These are phyloP conservation scores for Turritis glabra DNA, from an alignment of 345 rosid species.

Conservation along the genomic window DNA sequence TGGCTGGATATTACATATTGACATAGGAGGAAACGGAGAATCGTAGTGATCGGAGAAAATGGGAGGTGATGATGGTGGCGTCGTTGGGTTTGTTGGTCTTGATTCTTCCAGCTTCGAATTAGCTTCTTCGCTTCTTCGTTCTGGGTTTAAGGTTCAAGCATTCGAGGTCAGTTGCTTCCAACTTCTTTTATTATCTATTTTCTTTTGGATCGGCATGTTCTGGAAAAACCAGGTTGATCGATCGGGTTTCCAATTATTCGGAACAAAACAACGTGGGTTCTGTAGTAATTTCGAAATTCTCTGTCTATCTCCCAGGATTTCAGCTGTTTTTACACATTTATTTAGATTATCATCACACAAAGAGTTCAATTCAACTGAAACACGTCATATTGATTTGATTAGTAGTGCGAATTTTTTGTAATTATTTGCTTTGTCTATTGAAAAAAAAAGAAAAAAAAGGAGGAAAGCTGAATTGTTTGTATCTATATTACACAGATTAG, in stretches of 20 bases:
- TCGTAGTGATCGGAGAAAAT: conserved; percentile 22
- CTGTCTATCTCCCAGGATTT: background rate
- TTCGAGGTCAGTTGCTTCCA: conserved; percentile 52
- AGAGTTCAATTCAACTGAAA: background rate
- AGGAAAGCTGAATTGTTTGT: background rate
- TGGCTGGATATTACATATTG: background rate
- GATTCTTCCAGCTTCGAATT: conserved; percentile 66
- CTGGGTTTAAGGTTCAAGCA: conserved; percentile 71
- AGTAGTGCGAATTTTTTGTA: background rate
- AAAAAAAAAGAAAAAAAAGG: background rate
- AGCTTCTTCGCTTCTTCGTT: conserved; percentile 67
- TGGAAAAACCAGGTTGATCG: background rate
- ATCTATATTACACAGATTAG: conserved; percentile 45
- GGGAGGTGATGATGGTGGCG: conserved; percentile 31
- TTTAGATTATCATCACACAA: background rate
- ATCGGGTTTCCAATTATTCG: background rate
- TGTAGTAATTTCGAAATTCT: background rate
- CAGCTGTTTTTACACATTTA: conserved; percentile 15
- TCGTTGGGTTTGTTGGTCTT: conserved; percentile 74
- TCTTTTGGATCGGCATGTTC: background rate
- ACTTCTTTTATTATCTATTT: background rate
- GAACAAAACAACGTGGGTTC: background rate
- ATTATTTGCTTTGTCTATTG: background rate
- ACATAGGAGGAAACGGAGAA: conserved; percentile 1
- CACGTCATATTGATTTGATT: conserved; percentile 13